Conservation (phyloP, 139 green algal genomes). For the Marvania coccoides region DNA sequence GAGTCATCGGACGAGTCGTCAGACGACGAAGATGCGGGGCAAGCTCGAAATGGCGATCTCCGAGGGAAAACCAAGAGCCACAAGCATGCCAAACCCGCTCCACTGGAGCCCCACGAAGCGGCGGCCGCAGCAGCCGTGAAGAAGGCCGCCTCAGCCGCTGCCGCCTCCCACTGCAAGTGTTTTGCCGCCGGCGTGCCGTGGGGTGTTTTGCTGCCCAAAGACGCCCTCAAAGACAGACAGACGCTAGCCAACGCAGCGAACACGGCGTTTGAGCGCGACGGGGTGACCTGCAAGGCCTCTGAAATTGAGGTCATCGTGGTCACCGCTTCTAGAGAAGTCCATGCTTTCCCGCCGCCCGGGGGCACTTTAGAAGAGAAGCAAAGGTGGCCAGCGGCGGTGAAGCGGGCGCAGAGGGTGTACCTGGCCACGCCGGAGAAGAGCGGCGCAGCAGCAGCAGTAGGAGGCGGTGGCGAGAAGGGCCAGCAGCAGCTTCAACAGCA, state of each 20-base stretch:
- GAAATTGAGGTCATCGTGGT: conserved; percentile 60
- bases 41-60: not conserved
- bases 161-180: conserved; percentile 41
- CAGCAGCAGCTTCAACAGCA: too few relatives aligned
- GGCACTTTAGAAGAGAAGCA: not conserved
- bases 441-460: not conserved
- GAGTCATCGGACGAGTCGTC: not conserved
- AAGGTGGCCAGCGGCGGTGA: not conserved
- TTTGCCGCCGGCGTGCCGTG: conserved; percentile 58
- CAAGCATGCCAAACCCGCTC: not conserved
- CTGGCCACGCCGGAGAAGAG: not conserved
- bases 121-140: not conserved
- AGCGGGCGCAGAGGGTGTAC: not conserved
- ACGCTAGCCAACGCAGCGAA: conserved; percentile 46
- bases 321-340: conserved; percentile 16
- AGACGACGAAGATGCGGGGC: not conserved
- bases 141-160: conserved; percentile 4
- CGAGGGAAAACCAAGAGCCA: not conserved
- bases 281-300: conserved; percentile 32
- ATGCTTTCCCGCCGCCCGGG: not conserved
- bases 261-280: conserved; percentile 42
- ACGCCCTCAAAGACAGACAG: conserved; percentile 25
- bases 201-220: conserved; percentile 35
- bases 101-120: not conserved
- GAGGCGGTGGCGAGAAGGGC: not conserved